Evolutionary conservation across 805 yeast species (phyloP).

Genomic region (Yarrowia hollandica): DNA sequence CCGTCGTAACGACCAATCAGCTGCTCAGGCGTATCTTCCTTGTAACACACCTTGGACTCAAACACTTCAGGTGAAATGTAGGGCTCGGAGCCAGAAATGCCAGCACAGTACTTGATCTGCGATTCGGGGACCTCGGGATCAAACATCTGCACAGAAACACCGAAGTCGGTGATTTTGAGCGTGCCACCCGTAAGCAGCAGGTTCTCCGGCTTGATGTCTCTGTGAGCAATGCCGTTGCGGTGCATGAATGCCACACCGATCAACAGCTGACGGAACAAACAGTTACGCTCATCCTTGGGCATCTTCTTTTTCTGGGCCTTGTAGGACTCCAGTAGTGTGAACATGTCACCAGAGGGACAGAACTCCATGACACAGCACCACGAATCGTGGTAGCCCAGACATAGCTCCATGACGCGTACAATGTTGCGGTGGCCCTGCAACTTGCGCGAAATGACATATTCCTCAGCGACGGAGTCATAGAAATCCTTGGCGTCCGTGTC

Average conservation of each 20-base stretch:
- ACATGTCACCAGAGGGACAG: conserved; percentile 84
- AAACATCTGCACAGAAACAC: conserved; percentile 68
- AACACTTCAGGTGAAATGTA: conserved; percentile 85
- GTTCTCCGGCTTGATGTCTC: conserved; percentile 89
- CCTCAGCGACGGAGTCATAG: conserved; percentile 72
- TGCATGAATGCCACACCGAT: conserved; percentile 88
- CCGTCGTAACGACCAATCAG: conserved; percentile 58
- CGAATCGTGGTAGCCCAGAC: conserved; percentile 34
- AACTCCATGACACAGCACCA: conserved; percentile 60
- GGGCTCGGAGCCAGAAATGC: conserved; percentile 83
- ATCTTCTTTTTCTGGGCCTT: conserved; percentile 75
- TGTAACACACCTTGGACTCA: conserved; percentile 47
- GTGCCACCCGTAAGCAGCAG: conserved; percentile 71
- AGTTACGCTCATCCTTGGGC: conserved; percentile 82
- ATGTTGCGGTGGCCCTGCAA: conserved; percentile 70
- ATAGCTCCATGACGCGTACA: conserved; percentile 69
- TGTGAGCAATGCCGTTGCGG: conserved; percentile 83
- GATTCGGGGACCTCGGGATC: conserved; percentile 49
- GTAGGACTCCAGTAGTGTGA: conserved; percentile 76
- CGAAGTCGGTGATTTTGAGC: conserved; percentile 84
- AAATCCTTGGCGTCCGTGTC: conserved; percentile 55
- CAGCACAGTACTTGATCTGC: conserved; percentile 44
- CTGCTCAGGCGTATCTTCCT: conserved; percentile 25
- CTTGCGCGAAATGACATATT: conserved; percentile 78
- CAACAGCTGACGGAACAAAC: conserved; percentile 82